Percentiles rank a stretch among this genome's conserved stretches.
Evolutionary conservation across 2,329 filamentous ascomycete genomes (phyloP).

Genomic region (Beauveria medogensis): DNA sequence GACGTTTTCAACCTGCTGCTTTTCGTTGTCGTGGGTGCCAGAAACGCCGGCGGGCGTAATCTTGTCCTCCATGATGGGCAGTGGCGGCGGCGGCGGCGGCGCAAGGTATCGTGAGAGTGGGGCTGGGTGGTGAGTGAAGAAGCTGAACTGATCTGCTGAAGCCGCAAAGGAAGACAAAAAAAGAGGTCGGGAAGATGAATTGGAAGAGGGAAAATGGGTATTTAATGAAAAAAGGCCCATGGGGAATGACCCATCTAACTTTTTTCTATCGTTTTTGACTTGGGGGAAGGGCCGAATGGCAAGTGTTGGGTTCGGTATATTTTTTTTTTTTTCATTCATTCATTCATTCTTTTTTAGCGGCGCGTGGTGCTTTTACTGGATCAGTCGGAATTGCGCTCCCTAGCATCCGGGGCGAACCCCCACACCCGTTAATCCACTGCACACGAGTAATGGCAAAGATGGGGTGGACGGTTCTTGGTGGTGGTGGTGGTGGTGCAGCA

Average conservation of each 20-base stretch:
- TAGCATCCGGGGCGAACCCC: neutral
- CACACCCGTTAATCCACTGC: neutral
- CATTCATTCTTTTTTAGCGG: neutral
- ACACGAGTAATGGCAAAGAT: constrained; percentile 5
- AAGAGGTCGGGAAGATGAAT: neutral
- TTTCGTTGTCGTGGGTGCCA: neutral
- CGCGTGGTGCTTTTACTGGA: neutral
- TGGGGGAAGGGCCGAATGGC: constrained; percentile 5
- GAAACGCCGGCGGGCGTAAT: constrained; percentile 2
- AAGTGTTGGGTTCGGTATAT: neutral
- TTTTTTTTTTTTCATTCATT: neutral
- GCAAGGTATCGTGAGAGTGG: neutral
- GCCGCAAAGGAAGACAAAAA: neutral
- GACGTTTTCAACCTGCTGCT: constrained; percentile 8
- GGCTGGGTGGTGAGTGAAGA: neutral
- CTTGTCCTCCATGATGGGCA: constrained; percentile 7
- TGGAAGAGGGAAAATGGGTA: neutral
- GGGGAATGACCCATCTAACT: neutral
- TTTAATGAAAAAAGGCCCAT: neutral
- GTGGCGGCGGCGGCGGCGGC: neutral
- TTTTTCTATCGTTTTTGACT: neutral
- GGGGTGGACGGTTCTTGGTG: neutral
- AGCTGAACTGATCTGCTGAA: neutral
- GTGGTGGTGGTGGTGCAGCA: no score
- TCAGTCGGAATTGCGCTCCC: neutral